Percentiles rank a stretch among this genome's conserved stretches.
Conservation (phyloP, 176 grass and related monocot species). For the Hordeum marinum region DNA sequence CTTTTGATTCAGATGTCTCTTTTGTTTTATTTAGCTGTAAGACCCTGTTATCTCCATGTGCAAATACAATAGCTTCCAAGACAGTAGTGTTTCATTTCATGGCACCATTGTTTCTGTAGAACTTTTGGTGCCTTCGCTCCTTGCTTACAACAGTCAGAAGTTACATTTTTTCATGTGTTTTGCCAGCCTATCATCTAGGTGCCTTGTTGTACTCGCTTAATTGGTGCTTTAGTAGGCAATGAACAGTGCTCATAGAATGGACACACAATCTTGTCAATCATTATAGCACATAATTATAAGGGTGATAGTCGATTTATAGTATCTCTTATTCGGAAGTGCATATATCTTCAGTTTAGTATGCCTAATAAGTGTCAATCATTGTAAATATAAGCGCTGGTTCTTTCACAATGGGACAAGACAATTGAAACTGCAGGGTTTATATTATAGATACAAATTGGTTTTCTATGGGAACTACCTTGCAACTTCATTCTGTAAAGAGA, state of each 20-base stretch:
- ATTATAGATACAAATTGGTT: not conserved
- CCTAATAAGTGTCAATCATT: not conserved
- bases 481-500: not conserved
- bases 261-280: not conserved
- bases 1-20: constrained; percentile 9
- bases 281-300: not conserved
- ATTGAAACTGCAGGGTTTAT: not conserved
- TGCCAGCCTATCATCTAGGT: not conserved
- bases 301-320: not conserved
- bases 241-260: constrained; percentile 2
- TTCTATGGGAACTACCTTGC: not conserved
- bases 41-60: not conserved
- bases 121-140: not conserved
- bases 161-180: not conserved
- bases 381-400: not conserved
- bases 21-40: not conserved
- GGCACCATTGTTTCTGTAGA: not conserved
- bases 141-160: not conserved
- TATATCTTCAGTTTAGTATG: constrained; percentile 8
- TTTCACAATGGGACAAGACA: not conserved
- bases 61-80: not conserved
- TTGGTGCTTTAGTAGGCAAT: not conserved
- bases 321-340: constrained; percentile 10
- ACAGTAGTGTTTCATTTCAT: not conserved
- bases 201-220: constrained; percentile 13